Base-by-base conservation (phyloP, 805 yeast species). In the Candida nitratophila region DNA sequence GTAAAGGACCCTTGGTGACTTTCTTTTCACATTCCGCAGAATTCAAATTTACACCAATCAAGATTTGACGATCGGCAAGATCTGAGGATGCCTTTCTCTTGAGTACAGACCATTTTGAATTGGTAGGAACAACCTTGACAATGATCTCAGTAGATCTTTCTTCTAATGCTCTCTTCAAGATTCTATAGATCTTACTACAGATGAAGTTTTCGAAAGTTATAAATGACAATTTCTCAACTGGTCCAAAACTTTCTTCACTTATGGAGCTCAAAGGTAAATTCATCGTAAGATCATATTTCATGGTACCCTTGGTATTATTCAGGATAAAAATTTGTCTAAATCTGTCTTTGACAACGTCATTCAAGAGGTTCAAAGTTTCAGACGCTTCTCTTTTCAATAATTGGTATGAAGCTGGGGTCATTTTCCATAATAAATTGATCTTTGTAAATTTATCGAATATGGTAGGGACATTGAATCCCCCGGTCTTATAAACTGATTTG, bases 1-100 rank as follows among this genome's bases (percentile, higher is more conserved):
- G 79, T 33, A 70, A 65, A 10, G 98, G 97, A 2, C 97, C 97
- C 56, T 80, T 86, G 1, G 95, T 86, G 1, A 93, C 87, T 38
- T 86, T 65, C 63, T 82, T 85, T 53, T 89, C 96, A 48, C 83
- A 71, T 55, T 83, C 87, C 8, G 73, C 76, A 6, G 93, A 70
- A 56, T 90, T 79, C 12, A 88, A 70, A 37, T 77, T 65, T 11
- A 91, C 55, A 1, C 96, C 95, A 30, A 91, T 61, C 26, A 66
- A 68, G 37, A 76, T 57, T 53, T 43, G 52, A 45, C 48, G 52
- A 2, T 59, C 56, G 5, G 35, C 6, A 17, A 4, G 4, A 32
- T 17, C 35, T 19, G 57, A 54, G 1, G 64, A 52, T 1, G 83
- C 76, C 55, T 79, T 81, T 54, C 91, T 69, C 57, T 74, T 82